phyloP scores from a whole-genome alignment of 1,284 basidiomycete species.

The Cryptococcus hybrid region DNA sequence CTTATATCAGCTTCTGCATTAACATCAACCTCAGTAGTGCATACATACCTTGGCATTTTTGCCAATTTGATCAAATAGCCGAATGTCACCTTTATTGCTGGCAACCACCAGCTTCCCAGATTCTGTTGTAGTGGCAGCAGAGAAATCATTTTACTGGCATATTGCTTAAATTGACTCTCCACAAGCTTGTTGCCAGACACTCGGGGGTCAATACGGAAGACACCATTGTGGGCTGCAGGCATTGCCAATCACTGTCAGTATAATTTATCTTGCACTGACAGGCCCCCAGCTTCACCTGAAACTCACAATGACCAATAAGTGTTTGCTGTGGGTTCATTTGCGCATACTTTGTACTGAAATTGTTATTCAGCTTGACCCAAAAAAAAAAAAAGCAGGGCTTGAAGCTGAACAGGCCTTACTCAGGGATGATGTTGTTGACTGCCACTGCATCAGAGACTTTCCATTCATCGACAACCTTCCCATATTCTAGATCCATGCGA shows the following conservation, averaged over 20 bases:
- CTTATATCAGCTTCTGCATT: neutral
- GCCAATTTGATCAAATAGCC: conserved; percentile 92
- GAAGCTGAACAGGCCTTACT: conserved; percentile 44
- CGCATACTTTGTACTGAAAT: conserved; percentile 74
- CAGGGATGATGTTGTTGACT: conserved; percentile 86
- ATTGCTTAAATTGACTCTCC: conserved; percentile 94
- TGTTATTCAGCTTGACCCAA: conserved; percentile 2
- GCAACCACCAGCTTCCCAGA: conserved; percentile 87
- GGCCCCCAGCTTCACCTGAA: neutral
- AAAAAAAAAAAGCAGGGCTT: neutral
- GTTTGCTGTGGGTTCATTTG: conserved; percentile 92
- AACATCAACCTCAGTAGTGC: neutral
- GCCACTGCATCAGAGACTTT: conserved; percentile 86
- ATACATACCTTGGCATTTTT: conserved; percentile 81
- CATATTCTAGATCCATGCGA: conserved; percentile 90
- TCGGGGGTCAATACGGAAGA: conserved; percentile 98
- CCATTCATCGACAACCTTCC: conserved; percentile 99
- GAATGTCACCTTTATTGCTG: conserved; percentile 94
- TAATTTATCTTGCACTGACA: neutral
- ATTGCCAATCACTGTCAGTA: neutral
- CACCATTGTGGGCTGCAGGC: conserved; percentile 76
- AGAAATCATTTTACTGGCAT: conserved; percentile 91
- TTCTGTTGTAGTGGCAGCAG: conserved; percentile 84
- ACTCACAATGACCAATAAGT: conserved; percentile 67
- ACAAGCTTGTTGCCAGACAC: conserved; percentile 87